phyloP scores from a whole-genome alignment of 208 protist species.

The Phytomonas sp. region DNA sequence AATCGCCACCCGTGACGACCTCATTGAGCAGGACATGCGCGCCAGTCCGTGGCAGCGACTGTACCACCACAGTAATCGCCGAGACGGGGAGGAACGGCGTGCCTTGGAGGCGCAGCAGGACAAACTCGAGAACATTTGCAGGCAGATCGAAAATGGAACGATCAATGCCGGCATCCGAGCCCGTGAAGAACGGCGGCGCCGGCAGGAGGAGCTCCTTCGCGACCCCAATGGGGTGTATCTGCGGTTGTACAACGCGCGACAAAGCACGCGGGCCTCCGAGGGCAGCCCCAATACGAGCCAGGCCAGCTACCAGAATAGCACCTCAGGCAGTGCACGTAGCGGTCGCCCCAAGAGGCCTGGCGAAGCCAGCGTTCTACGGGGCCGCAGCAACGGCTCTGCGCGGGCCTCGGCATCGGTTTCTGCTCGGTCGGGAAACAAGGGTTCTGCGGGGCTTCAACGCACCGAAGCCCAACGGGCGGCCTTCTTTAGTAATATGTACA shows the following conservation, averaged over 20 bases:
- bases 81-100: constrained; percentile 56
- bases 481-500: not conserved
- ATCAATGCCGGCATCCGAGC: constrained; percentile 30
- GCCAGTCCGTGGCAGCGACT: constrained; percentile 52
- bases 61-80: constrained; percentile 81
- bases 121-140: constrained; percentile 38
- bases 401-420: constrained; percentile 12
- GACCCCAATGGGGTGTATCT: constrained; percentile 43
- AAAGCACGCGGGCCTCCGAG: not conserved
- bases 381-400: constrained; percentile 9
- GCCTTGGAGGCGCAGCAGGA: constrained; percentile 36
- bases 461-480: constrained; percentile 1
- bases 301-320: not conserved
- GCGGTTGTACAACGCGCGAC: constrained; percentile 39
- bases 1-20: constrained; percentile 23
- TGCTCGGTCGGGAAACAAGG: constrained; percentile 11
- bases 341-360: not conserved
- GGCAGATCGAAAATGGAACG: constrained; percentile 37
- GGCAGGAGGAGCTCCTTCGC: constrained; percentile 27
- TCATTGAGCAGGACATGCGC: constrained; percentile 32
- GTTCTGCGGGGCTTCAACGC: not conserved
- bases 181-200: constrained; percentile 23
- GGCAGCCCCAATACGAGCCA: constrained; percentile 12
- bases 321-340: constrained; percentile 6
- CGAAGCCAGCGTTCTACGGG: constrained; percentile 3